Evolutionary conservation across 805 yeast genomes (phyloP), one percentile per base, ranked within the genome.

Genomic region (Candida sakaeoensis): DNA sequence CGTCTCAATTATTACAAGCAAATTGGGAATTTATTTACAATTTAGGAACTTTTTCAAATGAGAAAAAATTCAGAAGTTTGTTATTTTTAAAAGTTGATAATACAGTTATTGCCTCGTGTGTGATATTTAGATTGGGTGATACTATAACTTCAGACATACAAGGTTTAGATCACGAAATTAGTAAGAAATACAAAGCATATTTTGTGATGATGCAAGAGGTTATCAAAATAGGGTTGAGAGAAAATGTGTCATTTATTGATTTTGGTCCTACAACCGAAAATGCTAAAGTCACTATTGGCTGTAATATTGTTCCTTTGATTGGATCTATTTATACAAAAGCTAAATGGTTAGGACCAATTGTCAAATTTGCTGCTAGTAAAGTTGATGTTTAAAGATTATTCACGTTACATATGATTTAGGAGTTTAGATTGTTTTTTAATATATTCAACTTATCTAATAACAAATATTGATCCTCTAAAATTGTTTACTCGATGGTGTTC

Each of bases 131-230:
- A 35, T 52, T 69, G 18, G 74, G 74, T 2, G 68, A 64, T 36
- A 69, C 74, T 1, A 61, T 68, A 31, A 68, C 74, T 2, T 63
- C 71, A 5, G 74, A 68, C 44, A 52, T 68, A 9, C 74, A 68
- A 46, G 74, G 74, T 4, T 51, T 68, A 15, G 64, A 69, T 37
- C 68, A 66, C 36, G 72, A 66, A 14, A 45, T 42, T 16, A 65
- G 65, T 9, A 57, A 68, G 22, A 51, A 61, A 32, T 62, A 61
- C 45, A 68, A 65, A 43, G 72, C 72, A 3, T 68, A 68, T 43
- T 68, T 68, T 50, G 74, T 68, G 15, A 69, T 69, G 74, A 68
- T 68, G 74, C 72, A 68, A 49, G 60, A 63, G 31, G 67, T 68
- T n/a, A 66, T 68, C 18, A 51, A 53, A 16, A 65, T 67, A 13